phyloP scores from a whole-genome alignment of 2,329 filamentous ascomycete genomes.

The Cladosporium sp. region DNA sequence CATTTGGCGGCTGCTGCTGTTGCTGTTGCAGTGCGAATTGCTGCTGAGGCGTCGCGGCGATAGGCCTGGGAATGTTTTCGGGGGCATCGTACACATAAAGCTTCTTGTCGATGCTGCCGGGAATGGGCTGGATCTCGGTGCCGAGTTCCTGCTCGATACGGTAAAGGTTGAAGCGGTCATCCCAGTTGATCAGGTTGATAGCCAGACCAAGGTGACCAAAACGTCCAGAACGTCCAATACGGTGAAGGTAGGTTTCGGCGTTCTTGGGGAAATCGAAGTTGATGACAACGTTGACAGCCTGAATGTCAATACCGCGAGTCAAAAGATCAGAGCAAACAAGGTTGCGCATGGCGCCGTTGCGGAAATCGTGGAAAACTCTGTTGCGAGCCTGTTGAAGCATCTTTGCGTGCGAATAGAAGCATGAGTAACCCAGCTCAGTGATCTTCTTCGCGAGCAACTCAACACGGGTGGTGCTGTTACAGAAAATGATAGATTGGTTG shows the following conservation, averaged over 20 bases:
- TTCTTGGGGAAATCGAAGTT: conserved; percentile 99
- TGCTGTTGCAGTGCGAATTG: conserved; percentile 21
- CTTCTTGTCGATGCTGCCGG: conserved; percentile 89
- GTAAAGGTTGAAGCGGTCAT: conserved; percentile 97
- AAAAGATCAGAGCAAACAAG: conserved; percentile 96
- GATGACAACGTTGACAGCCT: conserved; percentile 99
- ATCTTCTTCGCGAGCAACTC: conserved; percentile 99
- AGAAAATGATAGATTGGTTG: conserved; percentile 99
- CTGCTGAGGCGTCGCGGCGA: conserved; percentile 49
- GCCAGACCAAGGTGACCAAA: conserved; percentile 96
- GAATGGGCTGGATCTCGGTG: conserved; percentile 97
- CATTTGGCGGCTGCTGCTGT: conserved; percentile 20
- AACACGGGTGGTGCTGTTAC: conserved; percentile 97
- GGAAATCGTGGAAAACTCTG: conserved; percentile 98
- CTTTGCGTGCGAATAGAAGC: conserved; percentile 97
- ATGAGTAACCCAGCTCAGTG: conserved; percentile 97
- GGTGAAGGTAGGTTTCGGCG: conserved; percentile 96
- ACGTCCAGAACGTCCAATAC: conserved; percentile 94
- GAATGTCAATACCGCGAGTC: conserved; percentile 98
- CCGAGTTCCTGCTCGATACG: conserved; percentile 97
- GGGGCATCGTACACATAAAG: conserved; percentile 98
- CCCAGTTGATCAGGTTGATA: conserved; percentile 99
- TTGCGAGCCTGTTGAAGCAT: conserved; percentile 98
- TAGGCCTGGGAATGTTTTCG: conserved; percentile 86
- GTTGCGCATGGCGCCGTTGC: conserved; percentile 96